These are phyloP conservation scores for Sorghum bicolor DNA, from an alignment of 176 grass and related monocot species.

Conservation along the genomic window DNA sequence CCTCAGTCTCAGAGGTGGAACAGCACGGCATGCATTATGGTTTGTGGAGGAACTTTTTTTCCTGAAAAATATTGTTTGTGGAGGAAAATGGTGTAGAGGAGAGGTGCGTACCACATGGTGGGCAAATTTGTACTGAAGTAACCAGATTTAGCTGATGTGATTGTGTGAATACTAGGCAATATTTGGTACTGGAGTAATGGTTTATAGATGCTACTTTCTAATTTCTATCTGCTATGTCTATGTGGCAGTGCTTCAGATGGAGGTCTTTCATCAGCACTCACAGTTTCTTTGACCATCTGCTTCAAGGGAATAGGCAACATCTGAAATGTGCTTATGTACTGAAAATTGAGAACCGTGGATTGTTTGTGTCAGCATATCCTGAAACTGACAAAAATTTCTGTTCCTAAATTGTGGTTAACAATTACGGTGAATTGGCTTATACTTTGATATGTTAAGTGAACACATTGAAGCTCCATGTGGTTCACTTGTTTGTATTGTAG, in stretches of 20 bases:
- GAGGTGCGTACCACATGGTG: neutral
- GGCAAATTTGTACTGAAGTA: neutral
- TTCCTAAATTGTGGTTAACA: neutral
- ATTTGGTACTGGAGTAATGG: neutral
- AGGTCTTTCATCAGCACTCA: neutral
- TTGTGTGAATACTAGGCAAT: neutral
- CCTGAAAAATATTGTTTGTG: neutral
- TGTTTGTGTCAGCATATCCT: neutral
- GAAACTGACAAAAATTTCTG: neutral
- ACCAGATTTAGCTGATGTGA: neutral
- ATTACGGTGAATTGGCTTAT: neutral
- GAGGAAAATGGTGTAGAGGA: neutral
- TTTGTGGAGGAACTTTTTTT: neutral
- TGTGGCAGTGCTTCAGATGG: neutral
- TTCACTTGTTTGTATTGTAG: neutral
- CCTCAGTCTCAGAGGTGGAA: neutral
- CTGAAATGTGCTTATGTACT: neutral
- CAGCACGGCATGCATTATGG: neutral
- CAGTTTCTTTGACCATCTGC: neutral
- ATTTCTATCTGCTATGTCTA: neutral
- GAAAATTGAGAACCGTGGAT: neutral
- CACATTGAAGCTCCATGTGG: neutral
- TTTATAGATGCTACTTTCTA: neutral
- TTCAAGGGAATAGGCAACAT: neutral
- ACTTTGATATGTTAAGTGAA: neutral